phyloP scores from a whole-genome alignment of 2,329 filamentous ascomycete genomes.

The Ophiostoma novo-ulmi region DNA sequence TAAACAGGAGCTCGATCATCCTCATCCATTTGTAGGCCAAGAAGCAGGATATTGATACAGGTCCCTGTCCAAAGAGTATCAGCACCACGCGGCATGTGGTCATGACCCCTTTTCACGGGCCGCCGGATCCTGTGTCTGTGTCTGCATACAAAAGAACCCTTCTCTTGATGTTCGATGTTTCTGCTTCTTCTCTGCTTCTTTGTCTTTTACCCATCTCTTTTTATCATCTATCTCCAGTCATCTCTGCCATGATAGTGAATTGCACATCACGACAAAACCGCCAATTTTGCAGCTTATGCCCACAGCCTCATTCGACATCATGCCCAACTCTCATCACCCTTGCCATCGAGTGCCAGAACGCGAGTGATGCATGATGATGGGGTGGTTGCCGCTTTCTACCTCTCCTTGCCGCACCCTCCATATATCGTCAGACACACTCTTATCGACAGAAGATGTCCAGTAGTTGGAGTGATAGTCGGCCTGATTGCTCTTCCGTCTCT shows the following conservation, averaged over 20 bases:
- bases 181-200: neutral
- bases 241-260: too few species aligned
- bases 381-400: neutral
- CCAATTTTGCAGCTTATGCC: neutral
- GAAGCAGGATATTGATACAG: neutral
- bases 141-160: neutral
- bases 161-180: neutral
- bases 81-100: neutral
- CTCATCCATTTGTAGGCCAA: neutral
- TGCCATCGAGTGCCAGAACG: too few species aligned
- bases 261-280: neutral
- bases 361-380: neutral
- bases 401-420: neutral
- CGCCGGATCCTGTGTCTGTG: too few species aligned
- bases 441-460: neutral
- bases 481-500: neutral
- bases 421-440: neutral
- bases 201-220: too few species aligned
- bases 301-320: neutral
- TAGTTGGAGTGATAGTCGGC: neutral
- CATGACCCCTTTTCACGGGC: neutral
- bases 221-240: neutral
- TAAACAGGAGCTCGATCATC: neutral
- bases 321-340: neutral
- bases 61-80: neutral